Evolutionary conservation across 148 eudicot genomes (phyloP), one percentile per base, ranked within the genome.

Genomic region (Linanthus parryae): DNA sequence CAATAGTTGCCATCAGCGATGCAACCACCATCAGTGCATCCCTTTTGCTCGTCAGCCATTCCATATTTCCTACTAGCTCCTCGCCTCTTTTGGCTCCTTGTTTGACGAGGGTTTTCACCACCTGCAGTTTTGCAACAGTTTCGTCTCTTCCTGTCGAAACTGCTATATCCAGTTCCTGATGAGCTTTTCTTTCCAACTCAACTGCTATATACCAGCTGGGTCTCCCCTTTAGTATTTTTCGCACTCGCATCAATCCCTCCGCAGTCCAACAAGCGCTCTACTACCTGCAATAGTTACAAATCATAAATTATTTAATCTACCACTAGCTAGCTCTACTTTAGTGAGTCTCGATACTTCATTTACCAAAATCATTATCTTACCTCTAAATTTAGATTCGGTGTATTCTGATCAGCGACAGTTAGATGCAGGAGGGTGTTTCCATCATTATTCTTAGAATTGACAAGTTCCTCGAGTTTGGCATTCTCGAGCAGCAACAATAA

Each of bases 271-370:
- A 38, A n/a, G 16, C 16, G 16, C 16, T 38, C 16, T n/a, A 38
- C 16, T 38, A 38, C 42, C 42, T 38, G 42, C 12, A 38, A 38
- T n/a, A n/a, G n/a, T n/a, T n/a, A n/a, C n/a, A n/a, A n/a, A n/a
- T n/a, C n/a, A n/a, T n/a, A n/a, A n/a, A n/a, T n/a, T n/a, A n/a
- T n/a, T n/a, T n/a, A n/a, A n/a, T n/a, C n/a, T n/a, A n/a, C n/a
- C n/a, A n/a, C n/a, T n/a, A n/a, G n/a, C n/a, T n/a, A n/a, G n/a
- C n/a, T n/a, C n/a, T n/a, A n/a, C n/a, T n/a, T n/a, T n/a, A n/a
- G n/a, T n/a, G n/a, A n/a, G n/a, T n/a, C n/a, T n/a, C n/a, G n/a
- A n/a, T n/a, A n/a, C n/a, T n/a, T n/a, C n/a, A n/a, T n/a, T n/a
- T n/a, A n/a, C n/a, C n/a, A n/a, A n/a, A n/a, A n/a, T n/a, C 42